phyloP scores from a whole-genome alignment of 495 filamentous ascomycete species.

The Hypomontagnella monticulosa region DNA sequence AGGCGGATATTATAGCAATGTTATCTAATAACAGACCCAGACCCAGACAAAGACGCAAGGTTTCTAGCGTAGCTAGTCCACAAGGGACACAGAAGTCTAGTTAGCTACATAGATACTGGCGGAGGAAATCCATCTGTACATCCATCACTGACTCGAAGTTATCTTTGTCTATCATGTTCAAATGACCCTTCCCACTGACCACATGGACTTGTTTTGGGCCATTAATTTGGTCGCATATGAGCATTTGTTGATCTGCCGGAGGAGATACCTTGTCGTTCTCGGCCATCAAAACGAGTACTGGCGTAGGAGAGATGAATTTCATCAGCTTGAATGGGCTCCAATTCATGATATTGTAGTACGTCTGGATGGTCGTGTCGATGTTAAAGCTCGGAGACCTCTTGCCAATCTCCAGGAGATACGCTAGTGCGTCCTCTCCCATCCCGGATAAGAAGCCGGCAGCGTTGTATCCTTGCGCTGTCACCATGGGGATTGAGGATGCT shows the following conservation, averaged over 20 bases:
- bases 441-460: slow-evolving; percentile 37
- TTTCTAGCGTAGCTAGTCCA: too few relatives aligned
- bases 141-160: slow-evolving; percentile 6
- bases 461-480: slow-evolving; percentile 51
- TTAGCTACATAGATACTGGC: too few relatives aligned
- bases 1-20: too few relatives aligned
- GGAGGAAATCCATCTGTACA: slow-evolving; percentile 7
- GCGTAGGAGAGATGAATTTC: slow-evolving; percentile 41
- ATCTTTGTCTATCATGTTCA: slow-evolving; percentile 37
- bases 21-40: too few relatives aligned
- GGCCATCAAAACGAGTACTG: slow-evolving; percentile 47
- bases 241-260: slow-evolving; percentile 27
- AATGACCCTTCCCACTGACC: slow-evolving; percentile 39
- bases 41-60: too few relatives aligned
- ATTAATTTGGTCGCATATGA: slow-evolving; percentile 11
- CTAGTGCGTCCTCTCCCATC: neutral
- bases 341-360: slow-evolving; percentile 25
- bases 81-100: too few relatives aligned
- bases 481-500: slow-evolving; percentile 30
- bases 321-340: slow-evolving; percentile 41
- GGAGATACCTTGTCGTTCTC: slow-evolving; percentile 40
- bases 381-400: slow-evolving; percentile 12
- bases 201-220: slow-evolving; percentile 30
- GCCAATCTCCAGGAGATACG: neutral
- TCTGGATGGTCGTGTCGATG: slow-evolving; percentile 29